Percentiles rank a stretch among this genome's conserved stretches.
Evolutionary conservation across 441 rosid genomes (phyloP).

Genomic region (Populus hybrid): DNA sequence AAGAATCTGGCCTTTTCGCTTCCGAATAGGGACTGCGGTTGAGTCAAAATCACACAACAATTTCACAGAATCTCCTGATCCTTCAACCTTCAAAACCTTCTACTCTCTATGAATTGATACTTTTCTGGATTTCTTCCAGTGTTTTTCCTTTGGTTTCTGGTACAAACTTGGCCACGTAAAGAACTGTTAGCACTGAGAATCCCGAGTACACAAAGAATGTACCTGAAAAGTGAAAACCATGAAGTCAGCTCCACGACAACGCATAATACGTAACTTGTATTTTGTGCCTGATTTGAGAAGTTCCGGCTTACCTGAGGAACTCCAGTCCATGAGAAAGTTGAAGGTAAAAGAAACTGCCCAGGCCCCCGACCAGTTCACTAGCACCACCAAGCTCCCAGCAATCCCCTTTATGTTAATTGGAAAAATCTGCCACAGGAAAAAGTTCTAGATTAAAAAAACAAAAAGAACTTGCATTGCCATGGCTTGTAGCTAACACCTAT

Average conservation of each 20-base stretch:
- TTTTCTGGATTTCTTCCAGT: constrained; percentile 76
- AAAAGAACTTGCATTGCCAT: background rate
- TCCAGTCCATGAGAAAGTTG: constrained; percentile 84
- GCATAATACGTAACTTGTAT: background rate
- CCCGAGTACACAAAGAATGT: constrained; percentile 74
- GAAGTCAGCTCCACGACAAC: background rate
- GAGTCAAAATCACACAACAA: background rate
- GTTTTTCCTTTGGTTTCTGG: constrained; percentile 96
- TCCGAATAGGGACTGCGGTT: background rate
- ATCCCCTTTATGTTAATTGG: constrained; percentile 80
- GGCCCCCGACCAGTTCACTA: constrained; percentile 91
- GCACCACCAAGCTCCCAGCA: constrained; percentile 85
- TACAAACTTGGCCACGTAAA: constrained; percentile 72
- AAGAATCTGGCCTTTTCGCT: background rate
- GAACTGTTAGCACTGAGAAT: constrained; percentile 52
- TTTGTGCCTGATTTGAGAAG: background rate
- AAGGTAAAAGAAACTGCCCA: constrained; percentile 87
- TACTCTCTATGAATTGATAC: constrained; percentile 45
- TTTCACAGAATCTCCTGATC: background rate
- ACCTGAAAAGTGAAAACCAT: constrained; percentile 40
- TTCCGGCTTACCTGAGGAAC: constrained; percentile 50
- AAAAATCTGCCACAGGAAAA: constrained; percentile 52
- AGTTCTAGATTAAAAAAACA: background rate
- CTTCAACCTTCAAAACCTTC: background rate
- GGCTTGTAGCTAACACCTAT: background rate